Conservation (phyloP, 2,329 filamentous ascomycete species). For the Colletotrichum agaves region DNA sequence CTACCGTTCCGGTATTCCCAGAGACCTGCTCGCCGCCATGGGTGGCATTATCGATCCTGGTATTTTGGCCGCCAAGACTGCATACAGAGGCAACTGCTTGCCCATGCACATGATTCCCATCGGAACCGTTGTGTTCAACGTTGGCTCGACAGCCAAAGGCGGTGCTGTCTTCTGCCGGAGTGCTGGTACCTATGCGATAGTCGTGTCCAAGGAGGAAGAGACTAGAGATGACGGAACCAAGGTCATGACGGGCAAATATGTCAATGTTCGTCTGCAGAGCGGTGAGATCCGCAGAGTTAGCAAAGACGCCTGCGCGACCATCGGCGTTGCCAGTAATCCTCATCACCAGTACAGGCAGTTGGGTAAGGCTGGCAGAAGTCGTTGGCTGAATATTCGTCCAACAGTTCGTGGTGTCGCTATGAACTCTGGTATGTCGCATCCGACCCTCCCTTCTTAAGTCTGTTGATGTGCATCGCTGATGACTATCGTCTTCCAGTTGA, state of each 20-base stretch:
- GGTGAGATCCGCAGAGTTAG: constrained; percentile 91
- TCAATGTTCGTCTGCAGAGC: constrained; percentile 88
- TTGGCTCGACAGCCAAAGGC: constrained; percentile 79
- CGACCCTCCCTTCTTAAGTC: no score
- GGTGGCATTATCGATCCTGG: constrained; percentile 92
- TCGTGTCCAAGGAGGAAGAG: constrained; percentile 89
- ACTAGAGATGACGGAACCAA: constrained; percentile 68
- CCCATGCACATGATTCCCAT: constrained; percentile 96
- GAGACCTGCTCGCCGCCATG: constrained; percentile 89
- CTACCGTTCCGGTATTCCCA: constrained; percentile 88
- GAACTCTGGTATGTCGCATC: constrained; percentile 81
- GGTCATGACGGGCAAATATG: constrained; percentile 77
- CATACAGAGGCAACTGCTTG: constrained; percentile 92
- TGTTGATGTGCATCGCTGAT: constrained; percentile 17
- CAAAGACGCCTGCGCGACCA: constrained; percentile 92
- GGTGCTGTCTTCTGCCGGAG: constrained; percentile 93
- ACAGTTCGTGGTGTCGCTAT: constrained; percentile 98
- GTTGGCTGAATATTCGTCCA: constrained; percentile 93
- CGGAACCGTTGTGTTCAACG: constrained; percentile 91
- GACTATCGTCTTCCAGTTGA: constrained; percentile 67
- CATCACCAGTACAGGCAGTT: constrained; percentile 91
- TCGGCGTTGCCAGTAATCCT: constrained; percentile 93
- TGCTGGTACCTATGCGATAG: constrained; percentile 89
- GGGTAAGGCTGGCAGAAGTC: constrained; percentile 92
- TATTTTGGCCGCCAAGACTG: constrained; percentile 94